phyloP scores from a whole-genome alignment of 2,329 filamentous ascomycete genomes.

The Botrytis tulipae region DNA sequence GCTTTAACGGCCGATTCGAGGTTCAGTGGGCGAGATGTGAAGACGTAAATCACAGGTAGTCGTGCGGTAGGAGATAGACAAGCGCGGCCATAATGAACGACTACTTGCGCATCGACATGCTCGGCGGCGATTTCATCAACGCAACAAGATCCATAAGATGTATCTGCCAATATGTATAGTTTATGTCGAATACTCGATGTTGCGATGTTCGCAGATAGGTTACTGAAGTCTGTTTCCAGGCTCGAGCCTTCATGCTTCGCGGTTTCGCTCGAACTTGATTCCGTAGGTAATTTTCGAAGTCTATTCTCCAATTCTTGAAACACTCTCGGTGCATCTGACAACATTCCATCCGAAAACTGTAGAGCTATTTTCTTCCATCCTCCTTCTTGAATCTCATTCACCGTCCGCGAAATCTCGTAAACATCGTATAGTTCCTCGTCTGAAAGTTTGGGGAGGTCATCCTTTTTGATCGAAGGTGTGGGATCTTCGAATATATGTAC shows the following conservation, averaged over 20 bases:
- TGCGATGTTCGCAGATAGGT: slow-evolving; percentile 15
- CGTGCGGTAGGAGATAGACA: slow-evolving; percentile 88
- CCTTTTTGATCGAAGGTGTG: slow-evolving; percentile 31
- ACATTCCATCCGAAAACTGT: slow-evolving; percentile 95
- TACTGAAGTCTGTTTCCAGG: slow-evolving; percentile 29
- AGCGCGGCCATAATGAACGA: slow-evolving; percentile 90
- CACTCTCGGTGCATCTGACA: slow-evolving; percentile 79
- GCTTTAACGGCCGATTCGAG: slow-evolving; percentile 52
- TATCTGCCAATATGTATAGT: slow-evolving; percentile 88
- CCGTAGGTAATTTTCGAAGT: slow-evolving; percentile 38
- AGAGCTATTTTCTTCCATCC: slow-evolving; percentile 77
- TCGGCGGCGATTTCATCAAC: slow-evolving; percentile 96
- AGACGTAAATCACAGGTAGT: slow-evolving; percentile 86
- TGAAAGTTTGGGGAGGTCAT: slow-evolving; percentile 21
- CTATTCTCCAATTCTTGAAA: slow-evolving; percentile 62
- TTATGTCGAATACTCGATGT: slow-evolving; percentile 10
- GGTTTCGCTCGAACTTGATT: slow-evolving; percentile 10
- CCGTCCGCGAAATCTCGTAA: slow-evolving; percentile 84
- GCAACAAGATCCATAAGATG: slow-evolving; percentile 94
- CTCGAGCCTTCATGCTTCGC: slow-evolving; percentile 18
- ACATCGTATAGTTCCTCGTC: slow-evolving; percentile 71
- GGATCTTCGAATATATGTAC: slow-evolving; percentile 57
- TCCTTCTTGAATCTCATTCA: slow-evolving; percentile 68
- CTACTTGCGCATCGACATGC: slow-evolving; percentile 84
- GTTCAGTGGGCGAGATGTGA: slow-evolving; percentile 71